These are phyloP conservation scores for Verticillium tricorpus DNA, from an alignment of 2,329 filamentous ascomycete species.

Conservation along the genomic window DNA sequence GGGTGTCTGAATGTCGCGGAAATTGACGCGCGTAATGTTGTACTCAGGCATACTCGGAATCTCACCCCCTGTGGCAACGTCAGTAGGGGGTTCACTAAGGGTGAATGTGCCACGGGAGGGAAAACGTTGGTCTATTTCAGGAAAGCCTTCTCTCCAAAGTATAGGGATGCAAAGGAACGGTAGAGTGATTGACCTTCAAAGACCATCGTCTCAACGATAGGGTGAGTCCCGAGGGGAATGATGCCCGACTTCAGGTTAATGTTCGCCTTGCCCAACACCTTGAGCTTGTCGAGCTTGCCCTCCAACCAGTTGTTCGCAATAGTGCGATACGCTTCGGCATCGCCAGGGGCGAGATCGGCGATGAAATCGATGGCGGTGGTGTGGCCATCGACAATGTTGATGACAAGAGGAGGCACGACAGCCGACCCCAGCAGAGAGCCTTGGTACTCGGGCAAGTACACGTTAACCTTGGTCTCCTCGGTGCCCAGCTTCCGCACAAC, in stretches of 20 bases:
- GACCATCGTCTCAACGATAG: conserved; percentile 67
- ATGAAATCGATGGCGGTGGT: conserved; percentile 75
- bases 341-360: conserved; percentile 69
- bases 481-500: conserved; percentile 73
- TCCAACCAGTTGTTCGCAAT: conserved; percentile 87
- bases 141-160: conserved; percentile 54
- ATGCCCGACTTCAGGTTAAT: conserved; percentile 75
- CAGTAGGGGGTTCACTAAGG: not conserved
- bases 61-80: conserved; percentile 1
- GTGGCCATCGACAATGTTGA: conserved; percentile 74
- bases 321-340: conserved; percentile 69
- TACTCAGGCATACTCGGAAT: conserved; percentile 77
- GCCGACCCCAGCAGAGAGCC: conserved; percentile 75
- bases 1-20: conserved; percentile 62
- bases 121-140: conserved; percentile 14
- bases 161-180: conserved; percentile 55
- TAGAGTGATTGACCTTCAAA: conserved; percentile 81
- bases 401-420: conserved; percentile 66
- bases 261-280: conserved; percentile 67
- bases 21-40: conserved; percentile 74
- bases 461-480: conserved; percentile 64
- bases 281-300: conserved; percentile 67
- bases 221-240: conserved; percentile 72
- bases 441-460: conserved; percentile 80
- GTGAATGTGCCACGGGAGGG: conserved; percentile 10